These are phyloP conservation scores for Phoma herbarum DNA, from an alignment of 2,329 filamentous ascomycete species.

Conservation along the genomic window DNA sequence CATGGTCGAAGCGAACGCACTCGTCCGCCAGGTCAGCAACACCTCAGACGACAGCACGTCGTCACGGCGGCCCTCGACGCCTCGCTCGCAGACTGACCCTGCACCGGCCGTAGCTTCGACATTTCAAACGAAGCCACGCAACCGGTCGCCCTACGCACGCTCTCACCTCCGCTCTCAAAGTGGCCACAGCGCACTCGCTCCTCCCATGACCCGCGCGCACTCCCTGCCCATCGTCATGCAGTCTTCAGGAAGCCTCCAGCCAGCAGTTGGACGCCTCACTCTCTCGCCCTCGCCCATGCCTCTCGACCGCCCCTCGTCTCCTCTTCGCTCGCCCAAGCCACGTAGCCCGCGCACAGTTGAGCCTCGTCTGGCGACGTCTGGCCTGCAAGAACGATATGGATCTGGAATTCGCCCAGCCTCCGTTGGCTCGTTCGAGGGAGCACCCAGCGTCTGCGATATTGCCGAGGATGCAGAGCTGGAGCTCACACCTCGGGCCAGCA, in stretches of 20 bases:
- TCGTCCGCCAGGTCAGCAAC: constrained; percentile 39
- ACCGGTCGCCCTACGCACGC: constrained; percentile 58
- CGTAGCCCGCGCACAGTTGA: constrained; percentile 48
- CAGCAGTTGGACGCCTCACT: constrained; percentile 40
- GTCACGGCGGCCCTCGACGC: constrained; percentile 45
- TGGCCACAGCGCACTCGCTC: constrained; percentile 53
- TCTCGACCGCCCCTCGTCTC: constrained; percentile 48
- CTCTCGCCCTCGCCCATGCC: constrained; percentile 47
- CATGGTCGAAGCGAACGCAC: constrained; percentile 37
- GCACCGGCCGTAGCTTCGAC: constrained; percentile 35
- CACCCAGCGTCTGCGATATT: constrained; percentile 54
- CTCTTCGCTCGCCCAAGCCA: constrained; percentile 55
- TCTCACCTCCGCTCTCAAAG: constrained; percentile 58
- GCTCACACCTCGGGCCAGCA: constrained; percentile 51
- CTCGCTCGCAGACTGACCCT: constrained; percentile 53
- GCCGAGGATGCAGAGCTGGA: constrained; percentile 61
- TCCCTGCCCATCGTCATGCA: constrained; percentile 56
- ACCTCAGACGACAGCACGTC: constrained; percentile 33
- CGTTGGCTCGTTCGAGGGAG: constrained; percentile 40
- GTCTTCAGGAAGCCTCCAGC: constrained; percentile 37
- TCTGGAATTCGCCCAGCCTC: constrained; percentile 41
- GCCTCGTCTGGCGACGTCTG: constrained; percentile 24
- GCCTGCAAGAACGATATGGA: constrained; percentile 31
- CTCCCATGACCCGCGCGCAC: constrained; percentile 59
- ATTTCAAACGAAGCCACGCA: constrained; percentile 50